A percentile compares a stretch with the other conserved stretches of the same genome.
phyloP scores from a whole-genome alignment of 2,329 filamentous ascomycete species.

The Colletotrichum sublineola region DNA sequence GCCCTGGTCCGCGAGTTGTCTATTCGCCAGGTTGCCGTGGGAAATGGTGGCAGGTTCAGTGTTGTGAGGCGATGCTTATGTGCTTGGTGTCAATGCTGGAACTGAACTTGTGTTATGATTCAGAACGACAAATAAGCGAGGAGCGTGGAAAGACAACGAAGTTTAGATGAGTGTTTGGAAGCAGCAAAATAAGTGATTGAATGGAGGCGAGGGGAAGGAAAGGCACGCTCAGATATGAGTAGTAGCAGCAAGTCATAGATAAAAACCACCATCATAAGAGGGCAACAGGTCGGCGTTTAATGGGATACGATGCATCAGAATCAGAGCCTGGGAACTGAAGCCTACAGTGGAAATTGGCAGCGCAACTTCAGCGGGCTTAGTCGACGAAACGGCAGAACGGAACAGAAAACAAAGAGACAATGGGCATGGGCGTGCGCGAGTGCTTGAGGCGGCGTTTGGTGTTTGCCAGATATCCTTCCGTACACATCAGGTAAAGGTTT shows the following conservation, averaged over 20 bases:
- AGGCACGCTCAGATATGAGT: conserved; percentile 20
- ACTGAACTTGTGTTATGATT: not conserved
- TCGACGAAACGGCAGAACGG: not conserved
- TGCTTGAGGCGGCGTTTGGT: not conserved
- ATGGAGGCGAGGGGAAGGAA: conserved; percentile 21
- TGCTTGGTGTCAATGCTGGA: conserved; percentile 3
- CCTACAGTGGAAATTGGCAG: conserved; percentile 18
- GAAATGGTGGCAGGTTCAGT: conserved; percentile 6
- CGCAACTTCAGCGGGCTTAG: conserved; percentile 9
- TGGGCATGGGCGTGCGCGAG: not conserved
- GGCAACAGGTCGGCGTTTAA: conserved; percentile 35
- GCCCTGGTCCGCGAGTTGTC: not conserved
- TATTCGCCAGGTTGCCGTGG: no score
- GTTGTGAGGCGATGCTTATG: not conserved
- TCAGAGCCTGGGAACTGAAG: not conserved
- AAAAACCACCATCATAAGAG: not conserved
- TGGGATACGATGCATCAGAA: not conserved
- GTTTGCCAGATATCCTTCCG: not conserved
- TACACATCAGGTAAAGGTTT: no score
- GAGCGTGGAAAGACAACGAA: conserved; percentile 14
- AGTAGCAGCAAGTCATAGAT: conserved; percentile 14
- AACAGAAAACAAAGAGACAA: conserved; percentile 8
- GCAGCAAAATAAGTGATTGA: conserved; percentile 14
- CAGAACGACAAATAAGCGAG: not conserved
- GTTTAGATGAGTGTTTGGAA: not conserved